These are phyloP conservation scores for Alternaria sp. DNA, from an alignment of 2,329 filamentous ascomycete species.

Conservation along the genomic window DNA sequence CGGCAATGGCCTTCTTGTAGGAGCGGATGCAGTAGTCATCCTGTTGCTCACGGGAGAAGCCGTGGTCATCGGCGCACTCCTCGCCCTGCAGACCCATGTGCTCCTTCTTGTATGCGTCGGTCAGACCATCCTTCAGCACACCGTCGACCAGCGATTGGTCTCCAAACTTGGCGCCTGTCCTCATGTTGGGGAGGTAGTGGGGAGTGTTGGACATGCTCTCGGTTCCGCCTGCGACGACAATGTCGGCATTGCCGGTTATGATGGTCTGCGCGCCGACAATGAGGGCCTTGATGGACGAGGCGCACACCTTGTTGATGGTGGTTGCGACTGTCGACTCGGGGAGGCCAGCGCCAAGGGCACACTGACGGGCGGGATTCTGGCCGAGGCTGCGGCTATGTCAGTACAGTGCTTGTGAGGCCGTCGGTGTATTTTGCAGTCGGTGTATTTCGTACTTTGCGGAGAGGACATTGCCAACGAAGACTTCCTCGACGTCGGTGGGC, in stretches of 20 bases:
- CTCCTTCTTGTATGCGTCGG: slow-evolving; percentile 93
- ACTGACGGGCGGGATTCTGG: slow-evolving; percentile 95
- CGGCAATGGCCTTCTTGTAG: slow-evolving; percentile 92
- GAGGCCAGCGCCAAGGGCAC: slow-evolving; percentile 88
- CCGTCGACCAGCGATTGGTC: slow-evolving; percentile 89
- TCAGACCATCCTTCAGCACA: slow-evolving; percentile 92
- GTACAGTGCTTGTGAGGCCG: background rate
- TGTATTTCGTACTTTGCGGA: slow-evolving; percentile 80
- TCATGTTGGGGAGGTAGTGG: slow-evolving; percentile 90
- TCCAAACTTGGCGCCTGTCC: slow-evolving; percentile 92
- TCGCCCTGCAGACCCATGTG: slow-evolving; percentile 96
- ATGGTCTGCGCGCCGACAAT: slow-evolving; percentile 96
- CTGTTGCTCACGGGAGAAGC: slow-evolving; percentile 82
- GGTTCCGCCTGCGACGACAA: slow-evolving; percentile 92
- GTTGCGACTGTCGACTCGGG: slow-evolving; percentile 82
- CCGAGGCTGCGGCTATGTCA: slow-evolving; percentile 73
- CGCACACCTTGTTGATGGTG: slow-evolving; percentile 99
- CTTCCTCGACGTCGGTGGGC: slow-evolving; percentile 89
- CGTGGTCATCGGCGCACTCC: slow-evolving; percentile 87
- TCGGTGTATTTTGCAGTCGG: background rate
- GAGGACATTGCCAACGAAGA: slow-evolving; percentile 98
- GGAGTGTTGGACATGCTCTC: slow-evolving; percentile 99
- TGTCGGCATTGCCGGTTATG: slow-evolving; percentile 91
- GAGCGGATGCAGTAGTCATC: slow-evolving; percentile 95
- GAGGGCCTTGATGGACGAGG: slow-evolving; percentile 92